Base-by-base conservation (phyloP, 2,329 filamentous ascomycete species). In the Colletotrichum salicis region DNA sequence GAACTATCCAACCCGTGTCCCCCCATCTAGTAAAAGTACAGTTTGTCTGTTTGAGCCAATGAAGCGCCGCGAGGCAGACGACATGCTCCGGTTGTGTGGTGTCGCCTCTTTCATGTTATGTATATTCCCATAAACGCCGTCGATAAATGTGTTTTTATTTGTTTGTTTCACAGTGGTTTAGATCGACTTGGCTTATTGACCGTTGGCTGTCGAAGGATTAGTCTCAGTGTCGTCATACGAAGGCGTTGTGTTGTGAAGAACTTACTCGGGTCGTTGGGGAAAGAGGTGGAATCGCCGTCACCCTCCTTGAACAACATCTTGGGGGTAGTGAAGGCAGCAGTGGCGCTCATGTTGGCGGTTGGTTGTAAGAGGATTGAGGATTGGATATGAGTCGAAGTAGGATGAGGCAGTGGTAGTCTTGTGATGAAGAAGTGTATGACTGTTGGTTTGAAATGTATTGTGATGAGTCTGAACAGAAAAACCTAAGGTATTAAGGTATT, bases 221-320 rank as follows among this genome's bases (percentile, higher is more conserved):
- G 31, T 33, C 31, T 33, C 31, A 33, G 10, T 2, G 31, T 10
- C 31, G 7, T 11, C 31, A 33, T 33, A 33, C 5, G 31, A 33
- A 33, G 12, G 13, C 24, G 15, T 41, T 15, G 4, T 8, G 41
- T n/a, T 11, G 22, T 2, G 10, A 52, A 27, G 5, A 19, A 63
- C 64, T 68, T 24, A 71, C 69, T 29, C 1, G 69, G 58, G 52
- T 71, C 69, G 5, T 10, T 45, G 45, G 69, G 69, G 54, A 35
- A 71, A 13, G 13, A 27, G 24, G 24, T 27, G 24, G 24, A 27
- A 27, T 55, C 58, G 19, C 24, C 7, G 2, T 27, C 64, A 3
- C 29, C 15, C 33, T 55, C 45, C 41, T 58, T 62, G 27, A 22
- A 22, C 29, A 22, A 22, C 29, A 52, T 58, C 13, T 27, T 65